These are phyloP conservation scores for Vicia sativa DNA, from an alignment of 306 rosid genomes.

Conservation along the genomic window DNA sequence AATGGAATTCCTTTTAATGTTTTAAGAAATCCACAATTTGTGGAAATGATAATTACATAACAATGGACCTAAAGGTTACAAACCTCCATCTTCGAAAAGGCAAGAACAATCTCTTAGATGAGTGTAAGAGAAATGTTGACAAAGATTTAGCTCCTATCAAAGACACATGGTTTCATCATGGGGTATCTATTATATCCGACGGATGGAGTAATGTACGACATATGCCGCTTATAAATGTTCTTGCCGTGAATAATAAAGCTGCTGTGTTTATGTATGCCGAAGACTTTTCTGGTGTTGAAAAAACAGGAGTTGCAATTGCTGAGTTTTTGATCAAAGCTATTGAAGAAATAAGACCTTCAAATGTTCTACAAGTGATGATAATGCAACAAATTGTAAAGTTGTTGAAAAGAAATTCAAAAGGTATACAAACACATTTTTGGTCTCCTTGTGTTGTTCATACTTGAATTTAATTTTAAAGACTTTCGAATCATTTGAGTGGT, in stretches of 20 bases:
- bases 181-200: not conserved
- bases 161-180: not conserved
- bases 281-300: not conserved
- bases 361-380: not conserved
- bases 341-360: not conserved
- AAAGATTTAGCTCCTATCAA: no score
- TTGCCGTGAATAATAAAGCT: not conserved
- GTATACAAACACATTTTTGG: not conserved
- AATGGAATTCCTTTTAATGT: no score
- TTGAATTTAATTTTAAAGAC: not conserved
- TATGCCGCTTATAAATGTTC: not conserved
- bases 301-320: not conserved
- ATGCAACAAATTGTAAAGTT: not conserved
- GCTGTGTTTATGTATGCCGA: not conserved
- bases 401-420: not conserved
- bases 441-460: not conserved
- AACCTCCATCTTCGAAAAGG: slow-evolving; percentile 2
- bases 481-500: not conserved
- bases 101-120: not conserved
- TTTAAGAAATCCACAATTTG: slow-evolving; percentile 1
- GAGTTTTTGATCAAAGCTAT: not conserved
- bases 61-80: not conserved
- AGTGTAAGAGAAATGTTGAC: not conserved
- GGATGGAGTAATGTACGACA: not conserved
- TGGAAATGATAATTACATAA: not conserved